Evolutionary conservation across 2,329 filamentous ascomycete genomes (phyloP).

Genomic region (Pseudohalonectria lignicola): DNA sequence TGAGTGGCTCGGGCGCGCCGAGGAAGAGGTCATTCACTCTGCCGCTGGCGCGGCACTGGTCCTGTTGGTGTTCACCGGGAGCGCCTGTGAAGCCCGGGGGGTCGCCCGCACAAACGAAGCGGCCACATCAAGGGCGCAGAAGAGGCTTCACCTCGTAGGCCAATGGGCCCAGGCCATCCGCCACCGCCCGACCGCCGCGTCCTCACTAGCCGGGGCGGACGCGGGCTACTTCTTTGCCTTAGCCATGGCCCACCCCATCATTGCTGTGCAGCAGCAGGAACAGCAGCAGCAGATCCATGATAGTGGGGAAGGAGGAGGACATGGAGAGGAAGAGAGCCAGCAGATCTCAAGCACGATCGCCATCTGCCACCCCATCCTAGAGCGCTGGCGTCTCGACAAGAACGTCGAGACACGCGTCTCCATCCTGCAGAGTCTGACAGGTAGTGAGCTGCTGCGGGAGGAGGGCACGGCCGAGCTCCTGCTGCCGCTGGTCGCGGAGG

Average conservation of each 20-base stretch:
- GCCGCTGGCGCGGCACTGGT: slow-evolving; percentile 39
- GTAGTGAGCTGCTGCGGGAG: slow-evolving; percentile 29
- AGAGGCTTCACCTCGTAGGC: slow-evolving; percentile 14
- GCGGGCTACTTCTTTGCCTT: slow-evolving; percentile 43
- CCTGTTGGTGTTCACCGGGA: slow-evolving; percentile 32
- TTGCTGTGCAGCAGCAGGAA: too few species aligned
- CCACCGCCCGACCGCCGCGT: slow-evolving; percentile 17
- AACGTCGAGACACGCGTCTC: slow-evolving; percentile 41
- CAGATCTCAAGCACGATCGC: slow-evolving; percentile 12
- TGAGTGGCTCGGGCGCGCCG: slow-evolving; percentile 36
- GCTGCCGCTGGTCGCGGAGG: slow-evolving; percentile 35
- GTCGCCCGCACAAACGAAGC: too few species aligned
- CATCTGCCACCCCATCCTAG: slow-evolving; percentile 32
- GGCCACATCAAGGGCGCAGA: slow-evolving; percentile 12
- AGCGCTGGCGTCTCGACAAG: slow-evolving; percentile 39
- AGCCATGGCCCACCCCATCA: slow-evolving; percentile 34
- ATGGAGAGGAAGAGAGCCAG: slow-evolving; percentile 1
- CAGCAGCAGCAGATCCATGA: too few species aligned
- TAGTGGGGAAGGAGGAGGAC: not conserved
- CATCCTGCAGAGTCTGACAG: slow-evolving; percentile 41
- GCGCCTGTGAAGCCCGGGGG: too few species aligned
- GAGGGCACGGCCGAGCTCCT: slow-evolving; percentile 24
- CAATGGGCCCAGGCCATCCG: slow-evolving; percentile 35
- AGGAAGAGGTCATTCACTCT: slow-evolving; percentile 36
- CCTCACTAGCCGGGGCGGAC: slow-evolving; percentile 24